A percentile compares a stretch with the other conserved stretches of the same genome.
Evolutionary conservation across 306 rosid species (phyloP).

Genomic region (Acacia melanoxylon): DNA sequence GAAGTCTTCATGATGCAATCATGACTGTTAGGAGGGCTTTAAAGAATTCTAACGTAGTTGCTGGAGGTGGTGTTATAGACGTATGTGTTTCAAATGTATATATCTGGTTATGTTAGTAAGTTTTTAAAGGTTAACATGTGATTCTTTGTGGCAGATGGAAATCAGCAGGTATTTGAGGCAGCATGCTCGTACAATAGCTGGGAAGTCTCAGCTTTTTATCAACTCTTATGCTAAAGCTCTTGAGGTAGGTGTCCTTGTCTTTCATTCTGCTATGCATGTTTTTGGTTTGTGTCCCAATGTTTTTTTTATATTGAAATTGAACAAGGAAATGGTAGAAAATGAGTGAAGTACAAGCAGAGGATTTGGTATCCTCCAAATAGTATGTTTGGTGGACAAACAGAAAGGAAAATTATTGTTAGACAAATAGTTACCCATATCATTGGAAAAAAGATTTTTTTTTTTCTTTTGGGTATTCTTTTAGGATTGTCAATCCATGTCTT

Average conservation of each 20-base stretch:
- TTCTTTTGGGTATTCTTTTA: not conserved
- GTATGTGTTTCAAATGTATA: conserved; percentile 46
- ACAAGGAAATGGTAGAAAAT: not conserved
- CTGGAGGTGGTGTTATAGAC: conserved; percentile 99
- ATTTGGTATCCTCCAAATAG: not conserved
- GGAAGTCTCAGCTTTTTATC: conserved; percentile 90
- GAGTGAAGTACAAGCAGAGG: not conserved
- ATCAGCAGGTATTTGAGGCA: conserved; percentile 90
- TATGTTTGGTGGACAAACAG: not conserved
- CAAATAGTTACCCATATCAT: not conserved
- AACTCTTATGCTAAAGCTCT: conserved; percentile 97
- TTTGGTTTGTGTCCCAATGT: not conserved
- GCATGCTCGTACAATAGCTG: conserved; percentile 90
- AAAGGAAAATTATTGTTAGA: not conserved
- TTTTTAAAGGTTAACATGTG: conserved; percentile 4
- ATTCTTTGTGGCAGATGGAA: conserved; percentile 80
- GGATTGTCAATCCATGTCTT: not conserved
- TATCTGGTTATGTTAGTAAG: not conserved
- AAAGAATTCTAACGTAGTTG: conserved; percentile 96
- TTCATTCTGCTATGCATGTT: not conserved
- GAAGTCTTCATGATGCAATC: conserved; percentile 98
- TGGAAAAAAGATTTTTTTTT: not conserved
- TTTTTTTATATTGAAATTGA: not conserved
- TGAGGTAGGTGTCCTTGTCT: conserved; percentile 55
- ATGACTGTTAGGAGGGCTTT: conserved; percentile 97